Conservation (phyloP, 2,329 filamentous ascomycete species). For the Epichloe bromicola region DNA sequence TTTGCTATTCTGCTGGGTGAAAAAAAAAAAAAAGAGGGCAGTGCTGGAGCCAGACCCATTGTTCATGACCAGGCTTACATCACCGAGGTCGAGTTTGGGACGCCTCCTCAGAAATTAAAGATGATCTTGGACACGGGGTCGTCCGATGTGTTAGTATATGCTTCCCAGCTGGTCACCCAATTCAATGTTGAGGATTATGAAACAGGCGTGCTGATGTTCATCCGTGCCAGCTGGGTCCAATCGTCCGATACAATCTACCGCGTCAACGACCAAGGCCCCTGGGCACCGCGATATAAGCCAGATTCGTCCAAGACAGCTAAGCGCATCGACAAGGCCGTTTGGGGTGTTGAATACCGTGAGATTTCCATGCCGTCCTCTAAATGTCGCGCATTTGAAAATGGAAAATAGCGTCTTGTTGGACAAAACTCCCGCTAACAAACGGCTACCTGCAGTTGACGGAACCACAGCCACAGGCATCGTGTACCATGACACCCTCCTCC, state of each 20-base stretch:
- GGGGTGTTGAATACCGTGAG: slow-evolving; percentile 36
- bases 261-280: slow-evolving; percentile 21
- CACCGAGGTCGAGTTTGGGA: slow-evolving; percentile 32
- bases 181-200: no score
- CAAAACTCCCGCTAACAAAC: neutral
- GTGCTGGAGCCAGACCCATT: slow-evolving; percentile 22
- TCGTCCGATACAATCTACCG: slow-evolving; percentile 31
- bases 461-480: slow-evolving; percentile 32
- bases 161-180: neutral
- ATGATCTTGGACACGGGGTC: slow-evolving; percentile 43
- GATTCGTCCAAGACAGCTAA: slow-evolving; percentile 30
- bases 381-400: slow-evolving; percentile 5
- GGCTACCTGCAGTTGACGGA: slow-evolving; percentile 26
- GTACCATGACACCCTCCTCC: slow-evolving; percentile 34
- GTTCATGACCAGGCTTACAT: slow-evolving; percentile 30
- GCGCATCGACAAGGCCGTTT: slow-evolving; percentile 29
- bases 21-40: neutral
- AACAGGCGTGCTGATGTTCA: slow-evolving; percentile 1
- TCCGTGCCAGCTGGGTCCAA: slow-evolving; percentile 35
- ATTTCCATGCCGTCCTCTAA: slow-evolving; percentile 7
- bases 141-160: slow-evolving; percentile 45
- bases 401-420: neutral
- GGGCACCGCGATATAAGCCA: slow-evolving; percentile 29
- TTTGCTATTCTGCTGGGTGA: neutral
- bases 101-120: slow-evolving; percentile 32